These are phyloP conservation scores for Cinchona pubescens DNA, from an alignment of 257 asterid species.

Conservation along the genomic window DNA sequence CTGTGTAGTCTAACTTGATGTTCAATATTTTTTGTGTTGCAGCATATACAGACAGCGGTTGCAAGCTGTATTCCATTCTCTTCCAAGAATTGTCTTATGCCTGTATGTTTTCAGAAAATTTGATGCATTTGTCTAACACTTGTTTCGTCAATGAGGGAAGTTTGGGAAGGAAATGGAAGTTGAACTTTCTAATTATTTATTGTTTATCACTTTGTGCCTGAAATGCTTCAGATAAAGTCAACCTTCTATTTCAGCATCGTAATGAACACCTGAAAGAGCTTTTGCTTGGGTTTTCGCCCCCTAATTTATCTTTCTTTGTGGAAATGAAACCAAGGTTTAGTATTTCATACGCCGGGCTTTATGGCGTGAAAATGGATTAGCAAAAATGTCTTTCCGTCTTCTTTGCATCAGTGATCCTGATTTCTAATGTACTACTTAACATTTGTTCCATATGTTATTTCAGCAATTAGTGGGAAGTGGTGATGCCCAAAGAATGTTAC, in stretches of 20 bases:
- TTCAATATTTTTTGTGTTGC: conserved; percentile 15
- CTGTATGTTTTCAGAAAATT: conserved; percentile 25
- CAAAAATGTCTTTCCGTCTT: neutral
- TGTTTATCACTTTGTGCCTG: neutral
- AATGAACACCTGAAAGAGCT: neutral
- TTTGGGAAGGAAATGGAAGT: neutral
- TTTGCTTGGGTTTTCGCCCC: neutral
- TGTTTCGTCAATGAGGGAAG: neutral
- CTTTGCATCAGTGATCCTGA: neutral
- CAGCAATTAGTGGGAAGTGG: conserved; percentile 30
- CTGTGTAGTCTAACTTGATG: neutral
- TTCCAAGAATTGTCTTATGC: conserved; percentile 25
- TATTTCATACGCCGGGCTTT: neutral
- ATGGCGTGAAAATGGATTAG: neutral
- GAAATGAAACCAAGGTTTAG: neutral
- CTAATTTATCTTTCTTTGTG: neutral
- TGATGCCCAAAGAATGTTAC: conserved; percentile 28
- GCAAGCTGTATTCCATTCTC: conserved; percentile 42
- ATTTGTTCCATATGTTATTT: neutral
- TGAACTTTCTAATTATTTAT: neutral
- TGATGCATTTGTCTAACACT: neutral
- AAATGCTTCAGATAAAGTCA: neutral
- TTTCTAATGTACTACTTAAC: neutral
- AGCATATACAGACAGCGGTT: conserved; percentile 43
- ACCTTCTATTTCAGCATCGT: too few relatives aligned